Conservation (phyloP, 2,329 filamentous ascomycete species). For the Claviceps digitariae region DNA sequence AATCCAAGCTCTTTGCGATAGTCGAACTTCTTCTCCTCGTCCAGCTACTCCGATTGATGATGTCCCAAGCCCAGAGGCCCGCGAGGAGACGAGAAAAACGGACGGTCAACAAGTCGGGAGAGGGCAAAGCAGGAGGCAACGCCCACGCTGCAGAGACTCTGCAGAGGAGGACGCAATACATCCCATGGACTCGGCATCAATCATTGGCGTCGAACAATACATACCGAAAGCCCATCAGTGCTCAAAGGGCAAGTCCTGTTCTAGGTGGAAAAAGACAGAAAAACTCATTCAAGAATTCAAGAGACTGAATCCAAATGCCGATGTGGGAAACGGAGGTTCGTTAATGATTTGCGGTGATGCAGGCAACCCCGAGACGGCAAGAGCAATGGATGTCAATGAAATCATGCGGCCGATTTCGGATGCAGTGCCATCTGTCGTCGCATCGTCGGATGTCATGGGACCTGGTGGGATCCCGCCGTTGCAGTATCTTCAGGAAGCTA, state of each 20-base stretch:
- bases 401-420: slow-evolving; percentile 57
- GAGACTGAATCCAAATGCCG: slow-evolving; percentile 56
- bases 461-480: slow-evolving; percentile 50
- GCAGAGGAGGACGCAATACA: slow-evolving; percentile 54
- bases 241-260: slow-evolving; percentile 73
- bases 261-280: slow-evolving; percentile 71
- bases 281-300: slow-evolving; percentile 61
- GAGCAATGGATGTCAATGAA: slow-evolving; percentile 41
- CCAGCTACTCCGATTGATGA: slow-evolving; percentile 50
- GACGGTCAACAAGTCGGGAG: slow-evolving; percentile 21
- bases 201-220: slow-evolving; percentile 82
- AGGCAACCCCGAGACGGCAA: slow-evolving; percentile 57
- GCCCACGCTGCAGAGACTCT: slow-evolving; percentile 24
- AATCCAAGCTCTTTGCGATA: slow-evolving; percentile 55
- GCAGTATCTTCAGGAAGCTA: slow-evolving; percentile 58
- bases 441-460: slow-evolving; percentile 81
- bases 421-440: slow-evolving; percentile 67
- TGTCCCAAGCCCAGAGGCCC: slow-evolving; percentile 36
- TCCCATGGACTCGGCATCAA: slow-evolving; percentile 74
- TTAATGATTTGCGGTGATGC: slow-evolving; percentile 69
- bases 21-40: slow-evolving; percentile 34
- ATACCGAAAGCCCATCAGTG: slow-evolving; percentile 76
- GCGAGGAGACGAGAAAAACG: slow-evolving; percentile 29
- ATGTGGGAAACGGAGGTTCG: slow-evolving; percentile 42
- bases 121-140: slow-evolving; percentile 27